phyloP scores from a whole-genome alignment of 2,329 filamentous ascomycete species.

The Biscogniauxia sp. region DNA sequence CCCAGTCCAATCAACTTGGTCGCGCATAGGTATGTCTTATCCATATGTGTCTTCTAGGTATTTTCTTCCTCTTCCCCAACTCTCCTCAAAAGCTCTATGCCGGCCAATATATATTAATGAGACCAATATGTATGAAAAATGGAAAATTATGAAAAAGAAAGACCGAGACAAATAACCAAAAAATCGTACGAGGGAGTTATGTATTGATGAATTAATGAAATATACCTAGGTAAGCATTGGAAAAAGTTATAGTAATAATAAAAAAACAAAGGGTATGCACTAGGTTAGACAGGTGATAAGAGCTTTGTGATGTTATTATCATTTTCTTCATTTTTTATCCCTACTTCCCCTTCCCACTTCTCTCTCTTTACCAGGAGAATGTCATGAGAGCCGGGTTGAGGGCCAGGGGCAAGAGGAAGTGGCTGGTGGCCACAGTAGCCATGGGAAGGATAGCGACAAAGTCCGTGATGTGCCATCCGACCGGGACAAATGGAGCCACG shows the following conservation, averaged over 20 bases:
- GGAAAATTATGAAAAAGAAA: neutral
- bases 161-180: neutral
- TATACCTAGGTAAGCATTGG: no score
- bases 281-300: neutral
- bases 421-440: slow-evolving; percentile 66
- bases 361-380: slow-evolving; percentile 64
- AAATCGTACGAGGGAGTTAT: neutral
- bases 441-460: slow-evolving; percentile 77
- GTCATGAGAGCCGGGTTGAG: slow-evolving; percentile 79
- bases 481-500: slow-evolving; percentile 61
- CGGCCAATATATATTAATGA: neutral
- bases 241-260: neutral
- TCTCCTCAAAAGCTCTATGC: neutral
- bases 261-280: neutral
- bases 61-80: neutral
- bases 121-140: neutral
- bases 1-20: neutral
- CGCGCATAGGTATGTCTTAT: neutral
- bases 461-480: slow-evolving; percentile 64
- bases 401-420: slow-evolving; percentile 69
- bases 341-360: no score
- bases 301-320: no score
- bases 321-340: no score
- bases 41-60: neutral
- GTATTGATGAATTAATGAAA: neutral